Evolutionary conservation across 192 early-diverging fungal genomes (phyloP), one percentile per base, ranked within the genome.

Genomic region (Dissophora ornata): DNA sequence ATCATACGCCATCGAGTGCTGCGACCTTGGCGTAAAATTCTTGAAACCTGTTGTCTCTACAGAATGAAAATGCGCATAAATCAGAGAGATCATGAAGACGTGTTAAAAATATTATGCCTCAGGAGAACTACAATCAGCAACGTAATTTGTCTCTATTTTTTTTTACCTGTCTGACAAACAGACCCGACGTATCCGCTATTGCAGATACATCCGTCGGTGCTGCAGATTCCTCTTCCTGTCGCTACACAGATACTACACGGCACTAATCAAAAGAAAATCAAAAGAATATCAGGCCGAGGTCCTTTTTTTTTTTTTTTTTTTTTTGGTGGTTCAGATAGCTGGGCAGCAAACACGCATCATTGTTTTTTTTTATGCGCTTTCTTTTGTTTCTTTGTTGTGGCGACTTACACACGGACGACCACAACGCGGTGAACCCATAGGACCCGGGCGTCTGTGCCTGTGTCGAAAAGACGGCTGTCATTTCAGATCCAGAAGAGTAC

Each of bases 1-100:
- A 32, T 80, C 79, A 30, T 80, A 80, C 13, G 79, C 79, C 63
- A 71, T 71, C 1, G 67, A 55, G 16, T 80, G 79, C 19, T 71
- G 69, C 5, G 69, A 67, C 4, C 79, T 34, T 25, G 79, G 69
- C 3, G 49, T 57, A 32, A 80, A 80, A 21, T 53, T 57, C n/a
- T 66, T 56, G 30, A 41, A 71, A 3, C 22, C 62, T 24, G 69
- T n/a, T n/a, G 69, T 55, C 7, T 80, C 67, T 67, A 36, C 22
- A 19, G 18, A 32, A 24, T 33, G 4, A 8, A 32, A 1, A n/a
- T n/a, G n/a, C n/a, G n/a, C n/a, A n/a, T n/a, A n/a, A n/a, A n/a
- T n/a, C n/a, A n/a, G n/a, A n/a, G n/a, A n/a, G n/a, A n/a, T n/a
- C n/a, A n/a, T n/a, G n/a, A n/a, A n/a, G n/a, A n/a, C n/a, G n/a